Percentiles rank a stretch among this genome's conserved stretches.
phyloP scores from a whole-genome alignment of 2,329 filamentous ascomycete species.

The Pseudogymnoascus destructans region DNA sequence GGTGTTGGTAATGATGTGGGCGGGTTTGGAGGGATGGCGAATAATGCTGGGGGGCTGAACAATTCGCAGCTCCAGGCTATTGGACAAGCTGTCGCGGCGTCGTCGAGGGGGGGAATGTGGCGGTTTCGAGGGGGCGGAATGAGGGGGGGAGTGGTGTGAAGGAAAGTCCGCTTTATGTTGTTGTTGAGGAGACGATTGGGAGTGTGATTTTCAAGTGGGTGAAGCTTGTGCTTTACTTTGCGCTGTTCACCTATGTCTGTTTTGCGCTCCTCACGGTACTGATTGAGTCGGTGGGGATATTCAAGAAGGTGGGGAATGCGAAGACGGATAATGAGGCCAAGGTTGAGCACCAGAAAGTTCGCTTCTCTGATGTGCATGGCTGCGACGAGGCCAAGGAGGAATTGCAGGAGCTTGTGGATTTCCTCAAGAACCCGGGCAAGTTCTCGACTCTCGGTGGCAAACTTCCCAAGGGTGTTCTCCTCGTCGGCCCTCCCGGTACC shows the following conservation, averaged over 20 bases:
- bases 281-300: constrained; percentile 64
- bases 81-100: constrained; percentile 68
- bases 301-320: constrained; percentile 63
- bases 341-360: constrained; percentile 80
- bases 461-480: constrained; percentile 87
- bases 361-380: constrained; percentile 88
- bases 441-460: constrained; percentile 93
- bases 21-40: constrained; percentile 17
- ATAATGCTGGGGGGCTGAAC: constrained; percentile 32
- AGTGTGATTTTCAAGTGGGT: constrained; percentile 79
- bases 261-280: constrained; percentile 69
- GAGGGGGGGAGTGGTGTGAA: constrained; percentile 53
- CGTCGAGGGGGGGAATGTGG: constrained; percentile 53
- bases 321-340: constrained; percentile 69
- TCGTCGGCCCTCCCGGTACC: constrained; percentile 91
- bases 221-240: constrained; percentile 72
- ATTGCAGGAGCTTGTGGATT: constrained; percentile 91
- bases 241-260: constrained; percentile 64
- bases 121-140: constrained; percentile 34
- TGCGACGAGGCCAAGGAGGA: constrained; percentile 98
- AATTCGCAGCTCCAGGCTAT: constrained; percentile 61
- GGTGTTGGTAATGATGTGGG: constrained; percentile 16
- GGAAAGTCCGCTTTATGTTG: constrained; percentile 81
- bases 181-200: constrained; percentile 80
- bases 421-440: constrained; percentile 81